phyloP scores from a whole-genome alignment of 2,329 filamentous ascomycete genomes.

The Penicillium sp. region DNA sequence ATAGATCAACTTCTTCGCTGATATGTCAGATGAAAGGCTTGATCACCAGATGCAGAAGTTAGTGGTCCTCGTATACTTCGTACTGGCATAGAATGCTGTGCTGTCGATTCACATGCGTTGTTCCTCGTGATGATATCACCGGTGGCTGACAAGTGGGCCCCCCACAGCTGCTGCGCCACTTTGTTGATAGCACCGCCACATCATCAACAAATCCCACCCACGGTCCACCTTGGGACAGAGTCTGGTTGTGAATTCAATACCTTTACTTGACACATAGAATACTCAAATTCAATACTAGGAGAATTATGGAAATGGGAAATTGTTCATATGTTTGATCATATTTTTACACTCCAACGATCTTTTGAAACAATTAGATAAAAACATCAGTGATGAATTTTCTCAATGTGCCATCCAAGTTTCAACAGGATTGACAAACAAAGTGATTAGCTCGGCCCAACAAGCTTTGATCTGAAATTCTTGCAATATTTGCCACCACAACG shows the following conservation, averaged over 20 bases:
- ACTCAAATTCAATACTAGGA: too few relatives aligned
- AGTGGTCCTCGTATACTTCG: neutral
- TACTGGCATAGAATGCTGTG: neutral
- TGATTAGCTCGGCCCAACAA: neutral
- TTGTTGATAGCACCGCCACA: constrained; percentile 10
- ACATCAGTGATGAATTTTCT: too few relatives aligned
- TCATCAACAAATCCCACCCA: neutral
- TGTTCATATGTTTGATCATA: too few relatives aligned
- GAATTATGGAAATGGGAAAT: too few relatives aligned
- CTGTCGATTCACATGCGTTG: neutral
- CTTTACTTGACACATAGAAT: too few relatives aligned
- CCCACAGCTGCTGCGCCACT: constrained; percentile 11
- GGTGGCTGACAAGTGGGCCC: constrained; percentile 16
- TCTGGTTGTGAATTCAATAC: too few relatives aligned
- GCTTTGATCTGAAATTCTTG: neutral
- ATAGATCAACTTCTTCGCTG: constrained; percentile 16
- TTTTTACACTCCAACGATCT: too few relatives aligned
- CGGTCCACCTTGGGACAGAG: too few relatives aligned
- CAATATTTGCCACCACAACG: neutral
- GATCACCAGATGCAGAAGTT: neutral
- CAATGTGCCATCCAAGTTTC: too few relatives aligned
- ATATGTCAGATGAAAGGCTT: neutral
- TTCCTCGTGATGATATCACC: constrained; percentile 23
- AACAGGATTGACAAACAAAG: too few relatives aligned
- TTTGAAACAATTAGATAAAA: too few relatives aligned